Base-by-base conservation (phyloP, 2,329 filamentous ascomycete genomes). In the Trichoderma simmonsii region DNA sequence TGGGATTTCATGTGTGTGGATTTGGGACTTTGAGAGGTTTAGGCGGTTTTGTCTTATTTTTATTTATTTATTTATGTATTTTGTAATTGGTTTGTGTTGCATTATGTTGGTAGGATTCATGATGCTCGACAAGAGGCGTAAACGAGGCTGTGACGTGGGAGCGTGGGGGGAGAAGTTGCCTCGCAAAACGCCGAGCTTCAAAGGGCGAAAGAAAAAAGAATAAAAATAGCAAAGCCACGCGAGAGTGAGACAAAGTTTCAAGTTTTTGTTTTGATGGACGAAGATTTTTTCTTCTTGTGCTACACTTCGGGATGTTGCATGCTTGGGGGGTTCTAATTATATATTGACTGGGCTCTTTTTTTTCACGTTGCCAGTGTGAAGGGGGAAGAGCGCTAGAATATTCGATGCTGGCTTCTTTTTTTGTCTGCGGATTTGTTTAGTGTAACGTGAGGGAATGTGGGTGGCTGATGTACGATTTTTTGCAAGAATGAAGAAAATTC, bases 211-310 rank as follows among this genome's bases (percentile, higher is more conserved):
- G 8, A 57, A 36, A 9, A 30, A 43, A 43, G 39, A 34, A 18
- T 9, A 54, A 14, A 34, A 68, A 32, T 43, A 43, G 36, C 14
- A 18, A 7, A 26, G 70, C 57, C 56, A 67, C 70, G 57, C 63
- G 64, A 62, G 66, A 62, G 66, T 69, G 57, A 69, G 66, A 62
- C 57, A 69, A 7, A 18, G 36, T 18, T n/a, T 21, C 26, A 30
- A 11, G 8, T 59, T n/a, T 28, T 39, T 39, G 26, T 4, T 56
- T 39, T 67, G 64, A 39, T 60, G 15, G 24, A 24, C 3, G 54
- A 7, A 30, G 11, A 14, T 43, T 6, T 54, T 4, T 54, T 21
- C 21, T 34, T 34, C 32, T n/a, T 54, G 56, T 69, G 57, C 4
- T 43, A 51, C 66, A 12, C 34, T 3, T 43, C 56, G 65, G 65